Evolutionary conservation across 768 basidiomycete species (phyloP), one percentile per base, ranked within the genome.

Genomic region (Dacryopinax primogenitus): DNA sequence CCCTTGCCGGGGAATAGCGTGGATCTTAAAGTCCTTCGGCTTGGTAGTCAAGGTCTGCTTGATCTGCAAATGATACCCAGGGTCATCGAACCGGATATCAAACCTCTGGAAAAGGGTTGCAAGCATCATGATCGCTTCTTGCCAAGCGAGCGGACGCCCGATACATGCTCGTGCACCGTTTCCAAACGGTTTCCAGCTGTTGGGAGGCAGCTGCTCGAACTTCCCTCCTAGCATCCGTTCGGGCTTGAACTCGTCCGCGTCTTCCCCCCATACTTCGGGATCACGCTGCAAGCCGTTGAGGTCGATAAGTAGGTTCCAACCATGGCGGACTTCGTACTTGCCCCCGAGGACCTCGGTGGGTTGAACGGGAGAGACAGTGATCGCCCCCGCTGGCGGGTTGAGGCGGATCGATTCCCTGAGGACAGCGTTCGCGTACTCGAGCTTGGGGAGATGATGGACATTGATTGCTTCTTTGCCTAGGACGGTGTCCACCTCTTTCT

Each of bases 181-280:
- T 3, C 70, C 71, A 63, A 67, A 78, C 0, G 80, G 78, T 63
- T 78, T 77, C 77, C 78, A 80, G 2, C 77, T 73, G 62, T 79
- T 78, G 16, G 76, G 77, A 0, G 81, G 81, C 7, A 81, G 71
- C 11, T 76, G 74, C 69, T 80, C 80, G 66, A 80, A 82, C 64
- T 77, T 77, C n/a, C 78, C 80, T 65, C 79, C 77, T 35, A 81
- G 68, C 79, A 82, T 78, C 13, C 81, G 74, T 67, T 81, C 80
- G 0, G 81, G 81, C n/a, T 69, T 73, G 72, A 78, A 81, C 63
- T 77, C 75, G 6, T 76, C 70, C 3, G 77, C 71, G 70, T 82
- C 79, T 39, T 80, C 78, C 1, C 81, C 81, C 78, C 79, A 82
- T 0, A 81, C 76, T n/a, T 67, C 68, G 1, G 77, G 76, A 67